A percentile compares a stretch with the other conserved stretches of the same genome.
Conservation (phyloP, 768 basidiomycete genomes). For the Termitomyces sp. region DNA sequence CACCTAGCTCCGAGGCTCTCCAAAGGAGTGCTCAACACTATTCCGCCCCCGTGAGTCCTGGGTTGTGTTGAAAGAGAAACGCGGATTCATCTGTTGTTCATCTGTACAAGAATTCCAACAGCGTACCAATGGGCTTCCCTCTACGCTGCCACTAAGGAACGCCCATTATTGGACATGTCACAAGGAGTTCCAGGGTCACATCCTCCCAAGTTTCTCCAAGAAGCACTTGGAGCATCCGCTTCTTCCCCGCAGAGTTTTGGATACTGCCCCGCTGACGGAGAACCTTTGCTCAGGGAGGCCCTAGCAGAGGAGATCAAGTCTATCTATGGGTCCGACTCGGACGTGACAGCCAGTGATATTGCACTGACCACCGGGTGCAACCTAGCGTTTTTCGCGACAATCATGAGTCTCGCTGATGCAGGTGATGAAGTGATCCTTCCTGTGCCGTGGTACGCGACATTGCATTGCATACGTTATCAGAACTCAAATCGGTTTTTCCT, state of each 20-base stretch:
- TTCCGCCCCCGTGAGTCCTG: slow-evolving; percentile 38
- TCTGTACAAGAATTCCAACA: slow-evolving; percentile 40
- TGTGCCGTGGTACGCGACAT: slow-evolving; percentile 50
- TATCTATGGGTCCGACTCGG: slow-evolving; percentile 45
- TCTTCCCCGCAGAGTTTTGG: slow-evolving; percentile 39
- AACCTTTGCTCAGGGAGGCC: slow-evolving; percentile 41
- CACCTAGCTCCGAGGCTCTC: slow-evolving; percentile 31
- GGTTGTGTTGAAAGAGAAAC: background rate
- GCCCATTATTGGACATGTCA: slow-evolving; percentile 62
- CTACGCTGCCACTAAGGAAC: slow-evolving; percentile 33
- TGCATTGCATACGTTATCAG: background rate
- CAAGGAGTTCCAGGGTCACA: slow-evolving; percentile 70
- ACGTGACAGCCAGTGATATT: slow-evolving; percentile 52
- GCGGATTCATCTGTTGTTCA: background rate
- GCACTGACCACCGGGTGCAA: slow-evolving; percentile 70
- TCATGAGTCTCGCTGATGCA: slow-evolving; percentile 60
- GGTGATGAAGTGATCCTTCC: slow-evolving; percentile 73
- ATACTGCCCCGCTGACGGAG: slow-evolving; percentile 59
- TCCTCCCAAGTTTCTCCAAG: slow-evolving; percentile 47
- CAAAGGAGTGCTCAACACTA: slow-evolving; percentile 33
- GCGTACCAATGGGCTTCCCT: slow-evolving; percentile 51
- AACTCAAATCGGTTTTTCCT: background rate
- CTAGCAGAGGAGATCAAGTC: slow-evolving; percentile 56
- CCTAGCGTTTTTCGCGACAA: slow-evolving; percentile 57
- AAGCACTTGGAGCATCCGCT: slow-evolving; percentile 39